These are phyloP conservation scores for Fragaria iinumae DNA, from an alignment of 306 rosid genomes.

Conservation along the genomic window DNA sequence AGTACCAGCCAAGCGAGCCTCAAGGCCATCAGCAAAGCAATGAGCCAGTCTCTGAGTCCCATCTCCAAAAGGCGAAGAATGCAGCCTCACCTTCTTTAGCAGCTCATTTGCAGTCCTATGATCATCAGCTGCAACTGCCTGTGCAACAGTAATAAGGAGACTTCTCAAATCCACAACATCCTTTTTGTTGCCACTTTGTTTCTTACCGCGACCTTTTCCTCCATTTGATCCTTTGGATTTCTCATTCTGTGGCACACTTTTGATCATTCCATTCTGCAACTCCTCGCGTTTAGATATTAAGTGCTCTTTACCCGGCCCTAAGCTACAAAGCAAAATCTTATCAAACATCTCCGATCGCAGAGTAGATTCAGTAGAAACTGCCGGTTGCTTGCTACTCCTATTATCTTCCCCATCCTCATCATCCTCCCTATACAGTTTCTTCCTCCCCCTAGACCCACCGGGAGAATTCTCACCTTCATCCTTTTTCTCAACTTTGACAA, in stretches of 20 bases:
- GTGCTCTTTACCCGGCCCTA: constrained; percentile 45
- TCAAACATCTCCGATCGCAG: constrained; percentile 63
- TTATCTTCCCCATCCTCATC: constrained; percentile 54
- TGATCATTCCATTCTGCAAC: constrained; percentile 44
- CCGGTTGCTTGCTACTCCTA: constrained; percentile 77
- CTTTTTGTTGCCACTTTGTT: constrained; percentile 53
- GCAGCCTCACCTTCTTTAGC: constrained; percentile 68
- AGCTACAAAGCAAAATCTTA: constrained; percentile 52
- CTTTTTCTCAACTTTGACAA: constrained; percentile 49
- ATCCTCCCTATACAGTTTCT: constrained; percentile 47
- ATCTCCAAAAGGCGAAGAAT: constrained; percentile 74
- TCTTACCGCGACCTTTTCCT: constrained; percentile 70
- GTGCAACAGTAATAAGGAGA: constrained; percentile 75
- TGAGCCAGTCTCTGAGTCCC: constrained; percentile 87
- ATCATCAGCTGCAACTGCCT: constrained; percentile 95
- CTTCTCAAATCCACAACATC: constrained; percentile 91
- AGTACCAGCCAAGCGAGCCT: constrained; percentile 95
- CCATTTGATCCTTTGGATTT: constrained; percentile 42
- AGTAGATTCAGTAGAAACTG: constrained; percentile 62
- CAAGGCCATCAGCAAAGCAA: constrained; percentile 88
- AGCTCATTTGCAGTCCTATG: constrained; percentile 61
- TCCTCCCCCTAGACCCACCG: constrained; percentile 51
- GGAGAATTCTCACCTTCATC: constrained; percentile 31
- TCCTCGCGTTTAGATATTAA: constrained; percentile 53
- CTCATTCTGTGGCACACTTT: constrained; percentile 34